Evolutionary conservation across 176 grass and related monocot species (phyloP), one percentile per base, ranked within the genome.

Genomic region (Oryza punctata): DNA sequence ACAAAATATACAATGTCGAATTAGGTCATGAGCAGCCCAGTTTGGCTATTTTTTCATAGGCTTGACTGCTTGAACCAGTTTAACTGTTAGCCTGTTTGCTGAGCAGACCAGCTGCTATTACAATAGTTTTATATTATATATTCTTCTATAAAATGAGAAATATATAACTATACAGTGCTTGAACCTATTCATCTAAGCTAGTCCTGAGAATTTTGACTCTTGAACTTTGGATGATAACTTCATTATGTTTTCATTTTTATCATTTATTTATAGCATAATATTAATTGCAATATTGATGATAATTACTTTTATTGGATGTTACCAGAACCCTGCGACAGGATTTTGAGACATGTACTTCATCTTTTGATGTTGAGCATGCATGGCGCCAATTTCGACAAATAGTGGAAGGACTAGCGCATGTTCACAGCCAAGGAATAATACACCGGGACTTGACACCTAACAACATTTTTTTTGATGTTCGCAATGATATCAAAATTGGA

Each of bases 401-500:
- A 78, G 92, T 98, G 80, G 96, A 98, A 91, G 96, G 96, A 65
- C 72, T 98, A 66, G 93, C 91, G 59, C 92, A 98, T 93, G 92
- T 98, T 82, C 96, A 98, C 75, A 95, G 96, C 85, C 96, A 95
- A 89, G 96, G 96, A 83, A 98, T 98, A 71, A 95, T 98, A 76
- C 96, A 98, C 87, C 85, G 93, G 44, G 96, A 98, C 80, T 86
- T 98, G 89, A 98, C 96, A 12, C 96, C 96, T 43, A 98, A 89
- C 69, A 95, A 98, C 83, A 98, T 98, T 84, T 98, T 95, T 88
- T 98, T 98, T 88, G 92, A 98, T 89, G 95, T 89, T 69, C 90
- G 92, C 61, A 97, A 94, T 86, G 95, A 97, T 86, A 93, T 97
- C 73, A 97, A 94, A 85, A 88, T 89, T 80, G 86, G 83, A 6